A percentile compares a stretch with the other conserved stretches of the same genome.
phyloP scores from a whole-genome alignment of 2,329 filamentous ascomycete species.

The Dactylellina leptospora region DNA sequence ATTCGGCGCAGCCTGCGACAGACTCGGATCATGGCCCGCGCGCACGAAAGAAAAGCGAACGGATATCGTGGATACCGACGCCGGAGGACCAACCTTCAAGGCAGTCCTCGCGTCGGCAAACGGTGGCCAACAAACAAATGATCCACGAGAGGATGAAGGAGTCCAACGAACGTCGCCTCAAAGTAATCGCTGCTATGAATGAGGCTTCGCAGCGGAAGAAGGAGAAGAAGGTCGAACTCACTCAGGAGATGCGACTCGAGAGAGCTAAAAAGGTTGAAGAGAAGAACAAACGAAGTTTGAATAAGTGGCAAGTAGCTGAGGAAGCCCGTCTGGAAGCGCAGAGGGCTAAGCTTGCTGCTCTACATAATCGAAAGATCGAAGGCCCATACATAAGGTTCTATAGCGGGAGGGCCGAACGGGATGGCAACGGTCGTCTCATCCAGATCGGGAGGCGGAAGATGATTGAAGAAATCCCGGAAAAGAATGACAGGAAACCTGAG shows the following conservation, averaged over 20 bases:
- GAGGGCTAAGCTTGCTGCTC: slow-evolving; percentile 80
- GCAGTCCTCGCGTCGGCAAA: slow-evolving; percentile 64
- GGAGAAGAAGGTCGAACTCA: slow-evolving; percentile 78
- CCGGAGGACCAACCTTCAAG: slow-evolving; percentile 58
- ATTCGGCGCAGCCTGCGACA: background rate
- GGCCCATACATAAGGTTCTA: slow-evolving; percentile 91
- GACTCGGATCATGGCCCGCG: slow-evolving; percentile 54
- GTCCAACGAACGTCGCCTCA: slow-evolving; percentile 63
- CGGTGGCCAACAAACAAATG: slow-evolving; percentile 60
- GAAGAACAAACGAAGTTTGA: slow-evolving; percentile 86
- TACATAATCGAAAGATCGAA: slow-evolving; percentile 84
- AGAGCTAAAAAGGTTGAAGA: slow-evolving; percentile 86
- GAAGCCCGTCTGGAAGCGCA: slow-evolving; percentile 86
- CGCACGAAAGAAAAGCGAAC: slow-evolving; percentile 74
- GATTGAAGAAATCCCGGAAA: slow-evolving; percentile 53
- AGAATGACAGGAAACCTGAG: slow-evolving; percentile 18
- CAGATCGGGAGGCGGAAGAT: slow-evolving; percentile 69
- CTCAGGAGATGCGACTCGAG: slow-evolving; percentile 82
- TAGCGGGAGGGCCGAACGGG: slow-evolving; percentile 87
- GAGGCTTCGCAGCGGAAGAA: slow-evolving; percentile 70
- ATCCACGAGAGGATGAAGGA: slow-evolving; percentile 71
- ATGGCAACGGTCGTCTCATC: slow-evolving; percentile 73
- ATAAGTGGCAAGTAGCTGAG: slow-evolving; percentile 92
- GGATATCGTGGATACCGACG: slow-evolving; percentile 72
- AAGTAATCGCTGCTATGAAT: slow-evolving; percentile 66